Base-by-base conservation (phyloP, 2,329 filamentous ascomycete genomes). In the Colletotrichum orbiculare region DNA sequence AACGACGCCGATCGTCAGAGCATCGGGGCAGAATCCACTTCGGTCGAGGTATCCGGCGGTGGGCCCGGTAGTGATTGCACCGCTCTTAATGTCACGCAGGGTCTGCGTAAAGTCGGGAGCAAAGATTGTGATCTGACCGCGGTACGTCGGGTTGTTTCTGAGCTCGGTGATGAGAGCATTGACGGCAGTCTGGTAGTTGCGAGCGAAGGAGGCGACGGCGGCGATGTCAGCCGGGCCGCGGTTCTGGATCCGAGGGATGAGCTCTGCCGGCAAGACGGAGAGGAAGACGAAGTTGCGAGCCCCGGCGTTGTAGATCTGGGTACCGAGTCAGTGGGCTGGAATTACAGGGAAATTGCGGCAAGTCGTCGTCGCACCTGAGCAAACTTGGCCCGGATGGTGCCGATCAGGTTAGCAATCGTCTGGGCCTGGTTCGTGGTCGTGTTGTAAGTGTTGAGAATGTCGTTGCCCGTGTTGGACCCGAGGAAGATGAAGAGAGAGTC, bases 361-460 rank as follows among this genome's bases (percentile, higher is more conserved):
- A 15, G 10, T n/a, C 5, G 35, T 13, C 34, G 34, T 11, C n/a
- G 25, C 46, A 54, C 56, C 56, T 53, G 56, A 9, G 48, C 48
- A 41, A 57, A 48, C 54, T 57, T 57, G 17, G 54, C 3, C 10
- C 54, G 34, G 12, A 57, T 57, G 2, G 42, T 46, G 12, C 54
- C 54, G 12, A 57, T 48, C 35, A 57, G 37, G 45, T 48, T 57
- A 13, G 43, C 39, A 17, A 54, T 60, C 13, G 49, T 52, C 25
- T 60, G 57, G 2, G 57, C 41, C 25, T 60, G 57, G 35, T 54
- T 60, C 10, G 57, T 53, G 15, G 57, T 54, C 8, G 50, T 60
- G 48, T 54, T 60, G 57, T 60, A 60, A 7, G 57, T 60, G 47
- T 53, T 53, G 38, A 60, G 48, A 12, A 60, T 37, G 10, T 60